A percentile compares a stretch with the other conserved stretches of the same genome.
Evolutionary conservation across 148 eudicot genomes (phyloP).

Genomic region (Camellia japonica): DNA sequence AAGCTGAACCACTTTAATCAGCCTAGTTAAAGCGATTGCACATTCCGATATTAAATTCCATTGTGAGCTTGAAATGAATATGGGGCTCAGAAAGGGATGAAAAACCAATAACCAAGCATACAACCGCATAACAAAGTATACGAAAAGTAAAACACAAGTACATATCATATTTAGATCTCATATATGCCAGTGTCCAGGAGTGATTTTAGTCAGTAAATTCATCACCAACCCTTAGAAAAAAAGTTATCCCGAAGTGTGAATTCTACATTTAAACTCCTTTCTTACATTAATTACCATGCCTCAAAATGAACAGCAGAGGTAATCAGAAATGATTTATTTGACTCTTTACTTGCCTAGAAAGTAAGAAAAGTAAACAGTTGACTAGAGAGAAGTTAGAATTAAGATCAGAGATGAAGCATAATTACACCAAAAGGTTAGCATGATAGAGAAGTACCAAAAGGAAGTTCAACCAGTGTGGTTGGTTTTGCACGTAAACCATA

Average conservation of each 20-base stretch:
- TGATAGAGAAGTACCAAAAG: constrained; percentile 63
- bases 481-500: constrained; percentile 97
- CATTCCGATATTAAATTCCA: background rate
- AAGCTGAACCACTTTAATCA: background rate
- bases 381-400: background rate
- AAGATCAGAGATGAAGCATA: background rate
- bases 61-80: background rate
- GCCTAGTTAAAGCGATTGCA: background rate
- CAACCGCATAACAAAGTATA: background rate
- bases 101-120: background rate
- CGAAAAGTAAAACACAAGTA: background rate
- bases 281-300: too few species aligned
- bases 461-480: constrained; percentile 86
- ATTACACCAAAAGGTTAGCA: constrained; percentile 11
- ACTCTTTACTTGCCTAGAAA: background rate
- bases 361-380: background rate
- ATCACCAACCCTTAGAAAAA: background rate
- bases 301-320: constrained; percentile 1
- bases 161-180: background rate
- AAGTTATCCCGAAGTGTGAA: constrained; percentile 3
- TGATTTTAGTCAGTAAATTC: background rate
- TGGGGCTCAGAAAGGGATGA: background rate
- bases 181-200: background rate
- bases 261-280: background rate
- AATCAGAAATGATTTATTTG: constrained; percentile 6